Evolutionary conservation across 108 stramenopile species (phyloP).

Genomic region (Cylindrotheca fusiformis): DNA sequence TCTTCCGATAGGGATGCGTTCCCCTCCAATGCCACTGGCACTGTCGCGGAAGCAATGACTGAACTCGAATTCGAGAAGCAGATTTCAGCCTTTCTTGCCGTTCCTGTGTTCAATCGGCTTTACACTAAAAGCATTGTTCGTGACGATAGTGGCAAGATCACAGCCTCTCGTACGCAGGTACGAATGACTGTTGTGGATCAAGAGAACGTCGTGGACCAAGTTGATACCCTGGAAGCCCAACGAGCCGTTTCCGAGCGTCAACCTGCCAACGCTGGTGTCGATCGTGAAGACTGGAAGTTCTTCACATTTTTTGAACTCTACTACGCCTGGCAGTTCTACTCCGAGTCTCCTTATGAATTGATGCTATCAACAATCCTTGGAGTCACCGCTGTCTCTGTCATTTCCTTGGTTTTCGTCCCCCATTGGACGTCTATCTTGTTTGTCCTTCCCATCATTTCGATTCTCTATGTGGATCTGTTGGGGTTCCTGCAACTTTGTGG

Average conservation of each 20-base stretch:
- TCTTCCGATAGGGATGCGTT: no score
- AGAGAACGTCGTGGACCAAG: conserved; percentile 11
- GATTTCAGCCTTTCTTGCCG: conserved; percentile 17
- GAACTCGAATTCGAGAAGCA: conserved; percentile 16
- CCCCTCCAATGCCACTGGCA: neutral
- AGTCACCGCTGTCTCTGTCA: conserved; percentile 20
- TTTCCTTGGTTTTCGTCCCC: conserved; percentile 29
- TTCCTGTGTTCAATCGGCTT: conserved; percentile 4
- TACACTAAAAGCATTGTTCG: conserved; percentile 20
- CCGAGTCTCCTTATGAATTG: conserved; percentile 20
- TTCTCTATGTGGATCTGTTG: conserved; percentile 57
- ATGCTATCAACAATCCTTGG: conserved; percentile 20
- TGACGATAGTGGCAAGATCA: conserved; percentile 11
- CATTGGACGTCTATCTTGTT: conserved; percentile 26
- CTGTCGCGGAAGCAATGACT: neutral
- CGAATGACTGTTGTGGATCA: conserved; percentile 18
- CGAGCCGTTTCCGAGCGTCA: conserved; percentile 11
- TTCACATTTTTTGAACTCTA: conserved; percentile 17
- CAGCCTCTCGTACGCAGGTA: conserved; percentile 9
- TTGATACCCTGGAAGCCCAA: conserved; percentile 11
- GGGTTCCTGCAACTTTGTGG: conserved; percentile 77
- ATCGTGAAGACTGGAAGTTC: conserved; percentile 11
- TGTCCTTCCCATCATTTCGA: conserved; percentile 10
- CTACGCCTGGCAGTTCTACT: conserved; percentile 34
- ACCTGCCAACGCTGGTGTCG: conserved; percentile 9